Conservation (phyloP, 148 eudicot species). For the Heliamphora exappendiculata region DNA sequence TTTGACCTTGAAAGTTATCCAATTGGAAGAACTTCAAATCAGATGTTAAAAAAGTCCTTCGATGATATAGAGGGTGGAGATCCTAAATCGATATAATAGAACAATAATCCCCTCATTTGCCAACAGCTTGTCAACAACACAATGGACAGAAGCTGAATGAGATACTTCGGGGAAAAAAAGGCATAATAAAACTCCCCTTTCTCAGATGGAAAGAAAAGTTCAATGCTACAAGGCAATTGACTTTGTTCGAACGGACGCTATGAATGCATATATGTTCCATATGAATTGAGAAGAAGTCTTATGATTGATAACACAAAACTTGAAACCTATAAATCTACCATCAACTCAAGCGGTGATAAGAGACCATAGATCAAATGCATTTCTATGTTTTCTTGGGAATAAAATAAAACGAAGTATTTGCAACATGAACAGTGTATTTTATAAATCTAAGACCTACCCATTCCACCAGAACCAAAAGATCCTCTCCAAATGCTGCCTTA, state of each 20-base stretch:
- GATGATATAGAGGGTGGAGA: too few species aligned
- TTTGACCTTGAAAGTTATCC: not conserved
- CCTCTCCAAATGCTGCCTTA: conserved; percentile 39
- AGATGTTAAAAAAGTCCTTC: not conserved
- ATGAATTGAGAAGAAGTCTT: not conserved
- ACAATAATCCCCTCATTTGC: not conserved
- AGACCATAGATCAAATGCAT: not conserved
- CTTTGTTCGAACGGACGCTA: not conserved
- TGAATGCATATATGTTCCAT: not conserved
- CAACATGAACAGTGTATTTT: not conserved
- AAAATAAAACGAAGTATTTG: not conserved
- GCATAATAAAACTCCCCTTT: not conserved
- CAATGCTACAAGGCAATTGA: not conserved
- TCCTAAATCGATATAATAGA: not conserved
- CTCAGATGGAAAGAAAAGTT: not conserved
- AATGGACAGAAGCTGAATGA: not conserved
- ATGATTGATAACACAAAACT: not conserved
- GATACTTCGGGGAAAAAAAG: not conserved
- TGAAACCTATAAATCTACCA: not conserved
- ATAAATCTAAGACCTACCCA: conserved; percentile 29
- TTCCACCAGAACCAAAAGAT: conserved; percentile 37
- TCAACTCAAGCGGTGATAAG: not conserved
- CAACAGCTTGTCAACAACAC: not conserved
- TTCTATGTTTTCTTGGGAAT: not conserved
- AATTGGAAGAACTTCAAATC: not conserved